Evolutionary conservation across 805 yeast species (phyloP), one percentile per base, ranked within the genome.

Genomic region (Candida broadrunensis): DNA sequence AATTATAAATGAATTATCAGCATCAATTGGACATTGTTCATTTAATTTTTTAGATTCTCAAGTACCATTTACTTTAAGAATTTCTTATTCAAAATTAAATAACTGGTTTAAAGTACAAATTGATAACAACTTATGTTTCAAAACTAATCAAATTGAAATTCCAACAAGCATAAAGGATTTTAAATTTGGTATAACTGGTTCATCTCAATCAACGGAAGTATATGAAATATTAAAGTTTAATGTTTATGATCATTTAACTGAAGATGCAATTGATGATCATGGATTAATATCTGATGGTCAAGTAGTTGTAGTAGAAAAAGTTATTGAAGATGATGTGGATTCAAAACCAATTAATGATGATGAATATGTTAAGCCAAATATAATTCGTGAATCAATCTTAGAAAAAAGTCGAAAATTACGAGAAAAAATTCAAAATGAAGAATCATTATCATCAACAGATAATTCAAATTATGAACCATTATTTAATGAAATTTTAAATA

Each of bases 91-190:
- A 18, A 58, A 60, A 8, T 55, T 63, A 31, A 56, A 58, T 20
- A 64, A 68, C 13, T 59, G 75, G 44, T 68, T 82, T 47, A 81
- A 83, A 48, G 72, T 85, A n/a, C 88, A 85, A 46, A 65, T 83
- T 37, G 88, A 85, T 59, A 85, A 85, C 57, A 78, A 75, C 49
- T 67, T 85, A 42, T 81, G 89, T 54, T 78, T 85, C 60, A 80
- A 80, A 58, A 81, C 89, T 0, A 74, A 77, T 43, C 60, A 76
- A 40, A 64, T 85, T 27, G 54, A 60, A 26, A 54, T 85, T 15
- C 77, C 77, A 24, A 45, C 57, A 5, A 42, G 47, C 16, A 47
- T 55, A 1, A 49, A 63, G 11, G 61, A 65, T 25, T 68, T 75
- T 44, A 69, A 61, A 36, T 43, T 84, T 35, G 88, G 88, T 43